phyloP scores from a whole-genome alignment of 345 rosid genomes.

The Combretum micranthum region DNA sequence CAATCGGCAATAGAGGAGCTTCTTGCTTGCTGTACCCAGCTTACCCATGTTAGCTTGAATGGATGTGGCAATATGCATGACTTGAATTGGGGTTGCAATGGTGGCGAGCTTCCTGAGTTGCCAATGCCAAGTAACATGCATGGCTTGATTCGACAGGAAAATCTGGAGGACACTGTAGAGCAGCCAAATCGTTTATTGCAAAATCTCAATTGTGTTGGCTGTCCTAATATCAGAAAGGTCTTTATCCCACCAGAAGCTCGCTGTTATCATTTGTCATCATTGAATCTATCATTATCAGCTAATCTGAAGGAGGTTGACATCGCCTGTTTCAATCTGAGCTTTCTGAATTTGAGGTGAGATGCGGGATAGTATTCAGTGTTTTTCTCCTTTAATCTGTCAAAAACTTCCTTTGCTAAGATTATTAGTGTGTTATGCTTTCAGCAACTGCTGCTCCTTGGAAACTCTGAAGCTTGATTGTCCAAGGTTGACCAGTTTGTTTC shows the following conservation, averaged over 20 bases:
- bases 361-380: not conserved
- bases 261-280: constrained; percentile 63
- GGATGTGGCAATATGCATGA: constrained; percentile 95
- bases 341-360: constrained; percentile 74
- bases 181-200: constrained; percentile 69
- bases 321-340: constrained; percentile 57
- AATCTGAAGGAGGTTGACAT: constrained; percentile 90
- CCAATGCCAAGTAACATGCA: constrained; percentile 18
- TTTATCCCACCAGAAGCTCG: constrained; percentile 68
- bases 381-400: not conserved
- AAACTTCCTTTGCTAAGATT: not conserved
- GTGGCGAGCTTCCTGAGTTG: constrained; percentile 33
- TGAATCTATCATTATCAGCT: constrained; percentile 77
- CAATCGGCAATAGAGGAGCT: constrained; percentile 94
- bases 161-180: constrained; percentile 26
- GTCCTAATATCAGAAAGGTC: constrained; percentile 88
- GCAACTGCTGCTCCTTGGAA: constrained; percentile 90
- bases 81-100: constrained; percentile 72
- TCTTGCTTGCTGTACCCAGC: constrained; percentile 83
- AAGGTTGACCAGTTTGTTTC: constrained; percentile 76
- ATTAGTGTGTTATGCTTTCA: constrained; percentile 17
- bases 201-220: constrained; percentile 90
- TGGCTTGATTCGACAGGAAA: constrained; percentile 19
- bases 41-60: constrained; percentile 89
- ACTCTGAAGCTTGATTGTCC: constrained; percentile 74